phyloP scores from a whole-genome alignment of 345 rosid genomes.

The Boechera divaricarpa region DNA sequence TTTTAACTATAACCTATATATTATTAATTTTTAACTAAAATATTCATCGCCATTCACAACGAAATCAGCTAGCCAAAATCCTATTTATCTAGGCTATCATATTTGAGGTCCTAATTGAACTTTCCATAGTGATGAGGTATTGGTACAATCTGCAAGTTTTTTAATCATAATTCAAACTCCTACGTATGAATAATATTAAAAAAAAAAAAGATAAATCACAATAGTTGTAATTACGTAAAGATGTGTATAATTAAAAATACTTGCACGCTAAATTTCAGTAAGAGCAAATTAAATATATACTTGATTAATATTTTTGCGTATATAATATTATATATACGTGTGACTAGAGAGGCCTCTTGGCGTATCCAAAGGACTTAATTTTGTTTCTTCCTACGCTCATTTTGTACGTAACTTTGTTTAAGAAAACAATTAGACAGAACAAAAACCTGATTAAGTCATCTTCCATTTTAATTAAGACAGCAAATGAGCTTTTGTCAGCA shows the following conservation, averaged over 20 bases:
- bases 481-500: slow-evolving; percentile 38
- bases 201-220: not conserved
- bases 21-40: not conserved
- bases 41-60: not conserved
- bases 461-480: slow-evolving; percentile 33
- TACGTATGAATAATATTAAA: not conserved
- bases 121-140: not conserved
- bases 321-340: slow-evolving; percentile 1
- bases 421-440: slow-evolving; percentile 42
- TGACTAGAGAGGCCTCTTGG: slow-evolving; percentile 41
- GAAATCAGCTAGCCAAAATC: not conserved
- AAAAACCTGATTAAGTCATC: slow-evolving; percentile 46
- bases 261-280: not conserved
- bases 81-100: not conserved
- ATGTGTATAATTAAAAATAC: not conserved
- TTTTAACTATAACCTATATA: not conserved
- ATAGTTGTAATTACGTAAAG: not conserved
- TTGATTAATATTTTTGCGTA: not conserved
- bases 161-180: not conserved
- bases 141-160: not conserved
- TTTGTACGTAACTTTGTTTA: slow-evolving; percentile 34
- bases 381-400: slow-evolving; percentile 17
- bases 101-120: not conserved
- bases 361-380: slow-evolving; percentile 42
- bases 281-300: not conserved